Percentiles rank a stretch among this genome's conserved stretches.
phyloP scores from a whole-genome alignment of 176 grass and related monocot species.

The Miscanthus lutarioriparius region DNA sequence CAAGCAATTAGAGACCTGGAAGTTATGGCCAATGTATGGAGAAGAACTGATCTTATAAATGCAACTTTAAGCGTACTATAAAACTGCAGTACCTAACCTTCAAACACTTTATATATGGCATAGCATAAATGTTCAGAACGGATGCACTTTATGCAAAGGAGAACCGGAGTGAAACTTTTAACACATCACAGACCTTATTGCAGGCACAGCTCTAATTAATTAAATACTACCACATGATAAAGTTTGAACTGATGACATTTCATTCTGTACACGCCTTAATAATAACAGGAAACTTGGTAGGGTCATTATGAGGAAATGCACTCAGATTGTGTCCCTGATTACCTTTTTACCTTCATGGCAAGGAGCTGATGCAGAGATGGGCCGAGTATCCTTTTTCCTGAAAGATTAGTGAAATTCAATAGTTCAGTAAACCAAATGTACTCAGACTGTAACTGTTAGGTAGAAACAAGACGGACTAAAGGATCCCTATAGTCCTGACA shows the following conservation, averaged over 20 bases:
- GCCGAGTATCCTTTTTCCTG: conserved; percentile 15
- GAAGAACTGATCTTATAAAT: background rate
- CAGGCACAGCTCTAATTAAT: background rate
- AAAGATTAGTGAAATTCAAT: background rate
- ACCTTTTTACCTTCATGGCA: conserved; percentile 54
- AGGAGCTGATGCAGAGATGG: conserved; percentile 48
- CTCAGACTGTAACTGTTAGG: background rate
- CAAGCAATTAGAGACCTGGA: conserved; percentile 4
- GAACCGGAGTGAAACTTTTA: background rate
- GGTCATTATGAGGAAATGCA: background rate
- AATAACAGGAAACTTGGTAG: background rate
- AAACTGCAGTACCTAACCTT: background rate
- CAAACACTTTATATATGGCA: background rate
- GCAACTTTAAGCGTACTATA: background rate
- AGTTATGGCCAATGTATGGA: background rate
- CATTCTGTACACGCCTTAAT: background rate
- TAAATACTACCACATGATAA: background rate
- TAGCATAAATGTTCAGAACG: background rate
- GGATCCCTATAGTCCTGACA: background rate
- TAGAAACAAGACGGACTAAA: background rate
- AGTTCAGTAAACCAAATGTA: conserved; percentile 1
- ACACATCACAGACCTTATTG: background rate
- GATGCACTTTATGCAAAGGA: background rate
- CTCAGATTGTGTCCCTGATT: background rate
- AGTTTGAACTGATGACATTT: background rate